phyloP scores from a whole-genome alignment of 768 basidiomycete species.

The Lyophyllum decastes region DNA sequence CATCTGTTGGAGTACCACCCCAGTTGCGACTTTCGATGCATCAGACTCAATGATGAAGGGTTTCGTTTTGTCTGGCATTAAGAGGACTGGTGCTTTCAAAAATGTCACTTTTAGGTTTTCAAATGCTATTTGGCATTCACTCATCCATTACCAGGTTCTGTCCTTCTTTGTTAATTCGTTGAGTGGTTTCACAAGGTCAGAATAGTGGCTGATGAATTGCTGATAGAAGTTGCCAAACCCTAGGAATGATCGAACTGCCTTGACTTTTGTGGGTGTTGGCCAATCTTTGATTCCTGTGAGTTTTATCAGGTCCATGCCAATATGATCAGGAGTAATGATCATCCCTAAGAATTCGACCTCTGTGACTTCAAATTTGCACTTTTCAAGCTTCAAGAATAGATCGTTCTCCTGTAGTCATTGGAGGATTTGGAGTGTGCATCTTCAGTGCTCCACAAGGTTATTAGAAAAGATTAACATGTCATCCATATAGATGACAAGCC shows the following conservation, averaged over 20 bases:
- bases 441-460: slow-evolving; percentile 19
- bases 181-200: slow-evolving; percentile 26
- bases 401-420: slow-evolving; percentile 22
- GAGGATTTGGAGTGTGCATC: slow-evolving; percentile 19
- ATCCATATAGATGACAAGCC: slow-evolving; percentile 41
- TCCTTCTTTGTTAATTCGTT: slow-evolving; percentile 28
- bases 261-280: slow-evolving; percentile 32
- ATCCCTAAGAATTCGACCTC: slow-evolving; percentile 32
- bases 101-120: slow-evolving; percentile 27
- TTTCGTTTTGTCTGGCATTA: too few relatives aligned
- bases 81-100: not conserved
- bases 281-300: slow-evolving; percentile 36
- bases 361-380: slow-evolving; percentile 30
- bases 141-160: slow-evolving; percentile 26
- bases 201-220: slow-evolving; percentile 33
- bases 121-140: slow-evolving; percentile 24
- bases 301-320: slow-evolving; percentile 41
- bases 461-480: slow-evolving; percentile 42
- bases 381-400: slow-evolving; percentile 34
- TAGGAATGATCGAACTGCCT: slow-evolving; percentile 37
- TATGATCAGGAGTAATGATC: slow-evolving; percentile 23
- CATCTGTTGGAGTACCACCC: too few relatives aligned
- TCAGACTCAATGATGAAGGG: too few relatives aligned
- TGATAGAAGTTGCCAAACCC: slow-evolving; percentile 43
- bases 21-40: too few relatives aligned